Conservation (phyloP, 371 early-diverging fungal species). For the Dentiscutata heterogama region DNA sequence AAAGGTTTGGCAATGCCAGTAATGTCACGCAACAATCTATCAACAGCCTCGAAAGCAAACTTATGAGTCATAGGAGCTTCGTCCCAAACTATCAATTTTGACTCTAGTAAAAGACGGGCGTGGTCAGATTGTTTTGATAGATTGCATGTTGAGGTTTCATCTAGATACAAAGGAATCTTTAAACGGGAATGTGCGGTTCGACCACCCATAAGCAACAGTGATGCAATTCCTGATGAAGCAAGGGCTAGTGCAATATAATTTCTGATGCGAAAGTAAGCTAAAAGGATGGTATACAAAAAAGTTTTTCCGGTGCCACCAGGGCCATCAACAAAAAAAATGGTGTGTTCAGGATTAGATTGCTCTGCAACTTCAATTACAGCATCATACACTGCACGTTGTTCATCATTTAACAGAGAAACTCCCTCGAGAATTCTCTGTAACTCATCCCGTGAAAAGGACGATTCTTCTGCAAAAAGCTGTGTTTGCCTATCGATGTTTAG, state of each 20-base stretch:
- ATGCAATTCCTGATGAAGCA: neutral
- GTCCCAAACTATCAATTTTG: too few relatives aligned
- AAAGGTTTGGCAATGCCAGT: slow-evolving; percentile 31
- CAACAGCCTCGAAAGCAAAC: slow-evolving; percentile 52
- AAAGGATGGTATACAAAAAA: slow-evolving; percentile 33
- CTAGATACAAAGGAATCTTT: slow-evolving; percentile 48
- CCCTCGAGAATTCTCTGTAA: neutral
- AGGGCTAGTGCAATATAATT: too few relatives aligned
- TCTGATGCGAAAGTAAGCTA: neutral
- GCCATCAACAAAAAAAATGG: neutral
- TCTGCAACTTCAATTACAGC: slow-evolving; percentile 10
- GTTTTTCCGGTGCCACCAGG: too few relatives aligned
- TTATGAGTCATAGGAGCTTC: too few relatives aligned
- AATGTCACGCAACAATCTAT: slow-evolving; percentile 48
- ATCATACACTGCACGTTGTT: too few relatives aligned
- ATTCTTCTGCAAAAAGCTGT: neutral
- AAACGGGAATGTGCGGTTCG: slow-evolving; percentile 51
- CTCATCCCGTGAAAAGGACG: neutral
- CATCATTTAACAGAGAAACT: slow-evolving; percentile 6
- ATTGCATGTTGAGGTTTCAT: slow-evolving; percentile 42
- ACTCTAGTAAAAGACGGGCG: neutral
- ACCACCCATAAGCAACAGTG: slow-evolving; percentile 41
- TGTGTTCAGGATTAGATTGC: slow-evolving; percentile 33
- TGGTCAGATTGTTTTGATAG: too few relatives aligned
- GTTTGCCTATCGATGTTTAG: neutral